Percentiles rank a stretch among this genome's conserved stretches.
Evolutionary conservation across 805 yeast genomes (phyloP).

Genomic region (Metschnikowia matae): DNA sequence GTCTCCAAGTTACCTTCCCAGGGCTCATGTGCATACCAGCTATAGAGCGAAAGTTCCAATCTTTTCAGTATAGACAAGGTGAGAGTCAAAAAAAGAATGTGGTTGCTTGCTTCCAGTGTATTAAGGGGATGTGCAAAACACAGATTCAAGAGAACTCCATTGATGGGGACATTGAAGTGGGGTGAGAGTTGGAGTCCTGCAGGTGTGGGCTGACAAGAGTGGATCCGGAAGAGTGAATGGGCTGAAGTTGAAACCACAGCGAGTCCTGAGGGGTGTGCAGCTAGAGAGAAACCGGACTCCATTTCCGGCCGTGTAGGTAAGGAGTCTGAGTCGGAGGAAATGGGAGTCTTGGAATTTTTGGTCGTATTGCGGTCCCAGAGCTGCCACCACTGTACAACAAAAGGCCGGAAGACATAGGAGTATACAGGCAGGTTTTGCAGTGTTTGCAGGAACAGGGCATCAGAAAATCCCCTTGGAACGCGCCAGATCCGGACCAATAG

Average conservation of each 20-base stretch:
- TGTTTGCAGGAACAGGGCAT: conserved; percentile 16
- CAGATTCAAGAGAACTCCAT: conserved; percentile 39
- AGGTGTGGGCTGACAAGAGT: conserved; percentile 31
- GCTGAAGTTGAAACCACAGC: conserved; percentile 37
- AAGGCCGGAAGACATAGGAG: conserved; percentile 34
- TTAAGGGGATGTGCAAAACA: conserved; percentile 41
- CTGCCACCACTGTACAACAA: conserved; percentile 51
- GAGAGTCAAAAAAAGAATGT: conserved; percentile 32
- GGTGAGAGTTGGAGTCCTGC: conserved; percentile 36
- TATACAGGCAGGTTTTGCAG: conserved; percentile 13
- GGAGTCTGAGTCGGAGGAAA: too few species aligned
- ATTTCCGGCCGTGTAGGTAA: too few species aligned
- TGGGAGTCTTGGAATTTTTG: too few species aligned
- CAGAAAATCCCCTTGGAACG: conserved; percentile 30
- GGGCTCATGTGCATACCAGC: conserved; percentile 39
- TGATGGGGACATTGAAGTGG: conserved; percentile 37
- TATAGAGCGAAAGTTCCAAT: conserved; percentile 33
- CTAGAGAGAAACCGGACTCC: conserved; percentile 25
- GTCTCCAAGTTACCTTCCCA: conserved; percentile 28
- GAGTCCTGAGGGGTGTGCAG: conserved; percentile 36
- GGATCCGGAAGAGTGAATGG: conserved; percentile 34
- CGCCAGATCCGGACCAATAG: conserved; percentile 37
- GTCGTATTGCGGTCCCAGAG: conserved; percentile 10
- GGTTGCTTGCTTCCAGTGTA: conserved; percentile 22
- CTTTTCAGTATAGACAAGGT: conserved; percentile 36